Conservation (phyloP, 768 basidiomycete species). For the Pisolithus tinctorius region DNA sequence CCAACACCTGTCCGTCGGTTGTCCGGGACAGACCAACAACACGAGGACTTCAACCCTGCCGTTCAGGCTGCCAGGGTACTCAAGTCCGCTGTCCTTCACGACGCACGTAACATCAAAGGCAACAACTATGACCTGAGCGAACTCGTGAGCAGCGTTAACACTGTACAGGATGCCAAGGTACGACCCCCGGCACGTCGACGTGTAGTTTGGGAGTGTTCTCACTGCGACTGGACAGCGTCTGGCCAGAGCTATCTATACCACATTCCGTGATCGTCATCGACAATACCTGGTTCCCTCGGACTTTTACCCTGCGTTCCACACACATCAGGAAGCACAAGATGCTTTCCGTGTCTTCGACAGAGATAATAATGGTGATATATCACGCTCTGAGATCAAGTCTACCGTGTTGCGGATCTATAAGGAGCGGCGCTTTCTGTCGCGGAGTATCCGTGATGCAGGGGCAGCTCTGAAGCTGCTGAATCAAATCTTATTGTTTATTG, state of each 20-base stretch:
- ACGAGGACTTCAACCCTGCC: slow-evolving; percentile 33
- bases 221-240: slow-evolving; percentile 40
- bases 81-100: slow-evolving; percentile 66
- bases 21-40: slow-evolving; percentile 17
- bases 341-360: slow-evolving; percentile 75
- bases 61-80: slow-evolving; percentile 56
- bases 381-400: slow-evolving; percentile 68
- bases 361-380: slow-evolving; percentile 73
- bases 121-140: slow-evolving; percentile 35
- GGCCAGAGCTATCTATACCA: slow-evolving; percentile 58
- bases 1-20: slow-evolving; percentile 21
- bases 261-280: slow-evolving; percentile 50
- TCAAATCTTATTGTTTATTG: slow-evolving; percentile 55
- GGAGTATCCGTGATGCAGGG: slow-evolving; percentile 71
- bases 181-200: background rate
- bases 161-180: slow-evolving; percentile 64
- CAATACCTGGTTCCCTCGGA: slow-evolving; percentile 60
- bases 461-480: slow-evolving; percentile 61
- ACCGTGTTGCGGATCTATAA: slow-evolving; percentile 66
- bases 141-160: slow-evolving; percentile 48
- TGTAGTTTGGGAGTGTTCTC: background rate
- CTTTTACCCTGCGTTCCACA: slow-evolving; percentile 62
- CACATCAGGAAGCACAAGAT: slow-evolving; percentile 46
- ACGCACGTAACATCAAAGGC: slow-evolving; percentile 64
- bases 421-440: slow-evolving; percentile 68